Conservation (phyloP, 352 stramenopile species). For the Globisporangium apiculatum region DNA sequence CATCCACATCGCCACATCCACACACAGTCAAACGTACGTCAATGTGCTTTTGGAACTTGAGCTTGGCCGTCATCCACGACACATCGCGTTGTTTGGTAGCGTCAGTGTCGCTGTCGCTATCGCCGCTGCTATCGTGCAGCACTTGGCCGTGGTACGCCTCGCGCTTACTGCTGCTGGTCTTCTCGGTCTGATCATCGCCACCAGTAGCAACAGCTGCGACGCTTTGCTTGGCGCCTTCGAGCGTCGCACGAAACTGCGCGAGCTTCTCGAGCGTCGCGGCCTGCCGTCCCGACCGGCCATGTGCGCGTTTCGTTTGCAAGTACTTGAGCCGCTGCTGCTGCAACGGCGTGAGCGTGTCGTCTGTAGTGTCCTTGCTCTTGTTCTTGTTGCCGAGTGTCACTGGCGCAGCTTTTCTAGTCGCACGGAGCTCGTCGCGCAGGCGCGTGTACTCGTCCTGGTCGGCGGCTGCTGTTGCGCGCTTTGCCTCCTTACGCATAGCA, state of each 20-base stretch:
- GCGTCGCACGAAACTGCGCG: conserved; percentile 48
- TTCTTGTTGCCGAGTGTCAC: conserved; percentile 7
- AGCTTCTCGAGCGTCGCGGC: conserved; percentile 67
- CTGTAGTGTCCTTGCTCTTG: conserved; percentile 20
- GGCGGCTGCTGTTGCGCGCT: conserved; percentile 15
- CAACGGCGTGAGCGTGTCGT: conserved; percentile 71
- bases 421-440: conserved; percentile 59
- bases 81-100: conserved; percentile 30
- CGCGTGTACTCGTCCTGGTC: conserved; percentile 58
- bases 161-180: conserved; percentile 7
- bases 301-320: conserved; percentile 52
- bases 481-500: conserved; percentile 1
- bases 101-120: conserved; percentile 24
- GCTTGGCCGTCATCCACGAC: conserved; percentile 82
- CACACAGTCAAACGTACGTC: conserved; percentile 33
- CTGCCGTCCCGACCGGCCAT: conserved; percentile 41
- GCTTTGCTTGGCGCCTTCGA: conserved; percentile 33
- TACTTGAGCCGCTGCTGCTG: conserved; percentile 75
- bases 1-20: not conserved
- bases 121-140: conserved; percentile 34
- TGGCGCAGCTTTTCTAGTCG: conserved; percentile 48
- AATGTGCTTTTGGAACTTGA: conserved; percentile 88
- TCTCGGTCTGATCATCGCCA: conserved; percentile 5
- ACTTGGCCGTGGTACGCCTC: conserved; percentile 65
- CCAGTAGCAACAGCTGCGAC: conserved; percentile 1